A percentile compares a stretch with the other conserved stretches of the same genome.
These are phyloP conservation scores for Carex myosuroides DNA, from an alignment of 176 grass and related monocot species.

Conservation along the genomic window DNA sequence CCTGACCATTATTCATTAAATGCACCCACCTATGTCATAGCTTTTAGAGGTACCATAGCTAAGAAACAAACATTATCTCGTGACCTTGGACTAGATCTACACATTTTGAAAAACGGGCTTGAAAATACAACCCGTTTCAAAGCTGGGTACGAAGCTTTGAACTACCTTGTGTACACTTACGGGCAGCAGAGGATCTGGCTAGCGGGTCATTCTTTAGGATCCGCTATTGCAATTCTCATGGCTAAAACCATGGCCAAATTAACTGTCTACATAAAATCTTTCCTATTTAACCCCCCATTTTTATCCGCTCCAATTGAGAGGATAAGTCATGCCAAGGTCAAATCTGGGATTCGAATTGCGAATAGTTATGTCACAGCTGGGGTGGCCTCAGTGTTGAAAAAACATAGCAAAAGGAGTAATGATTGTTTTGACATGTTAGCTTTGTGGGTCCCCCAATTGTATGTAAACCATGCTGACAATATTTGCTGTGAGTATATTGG, in stretches of 20 bases:
- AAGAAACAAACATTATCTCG: conserved; percentile 33
- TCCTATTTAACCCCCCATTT: conserved; percentile 78
- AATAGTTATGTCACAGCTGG: conserved; percentile 52
- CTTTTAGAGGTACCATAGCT: conserved; percentile 53
- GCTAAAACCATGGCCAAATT: conserved; percentile 49
- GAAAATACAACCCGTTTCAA: conserved; percentile 30
- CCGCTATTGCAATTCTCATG: conserved; percentile 46
- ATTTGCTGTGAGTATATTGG: conserved; percentile 64
- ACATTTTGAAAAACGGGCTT: conserved; percentile 47
- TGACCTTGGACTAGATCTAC: conserved; percentile 38
- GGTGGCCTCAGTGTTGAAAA: conserved; percentile 27
- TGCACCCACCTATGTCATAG: conserved; percentile 44
- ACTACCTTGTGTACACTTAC: neutral
- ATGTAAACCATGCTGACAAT: conserved; percentile 56
- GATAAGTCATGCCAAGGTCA: conserved; percentile 44
- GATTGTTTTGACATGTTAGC: conserved; percentile 43
- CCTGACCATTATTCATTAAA: neutral
- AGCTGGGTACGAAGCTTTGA: conserved; percentile 29
- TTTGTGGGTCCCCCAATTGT: conserved; percentile 54
- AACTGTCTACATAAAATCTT: conserved; percentile 35
- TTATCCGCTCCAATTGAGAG: conserved; percentile 45
- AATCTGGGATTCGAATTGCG: conserved; percentile 44
- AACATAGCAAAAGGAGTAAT: neutral
- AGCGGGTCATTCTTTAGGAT: conserved; percentile 57
- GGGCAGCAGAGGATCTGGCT: conserved; percentile 41